Evolutionary conservation across 2,329 filamentous ascomycete genomes (phyloP), one percentile per base, ranked within the genome.

Genomic region (Verticillium klebahnii): DNA sequence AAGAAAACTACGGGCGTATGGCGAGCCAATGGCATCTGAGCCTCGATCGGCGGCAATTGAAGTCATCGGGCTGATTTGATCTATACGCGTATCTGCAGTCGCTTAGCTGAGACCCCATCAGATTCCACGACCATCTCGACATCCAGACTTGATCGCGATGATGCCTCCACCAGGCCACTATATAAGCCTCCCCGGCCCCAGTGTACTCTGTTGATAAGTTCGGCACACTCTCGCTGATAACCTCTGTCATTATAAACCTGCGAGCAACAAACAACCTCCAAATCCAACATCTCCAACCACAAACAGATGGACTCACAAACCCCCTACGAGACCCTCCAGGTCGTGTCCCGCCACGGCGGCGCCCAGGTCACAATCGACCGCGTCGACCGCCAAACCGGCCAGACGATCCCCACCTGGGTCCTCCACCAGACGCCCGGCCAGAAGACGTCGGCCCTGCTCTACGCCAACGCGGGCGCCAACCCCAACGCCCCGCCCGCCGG

Each of bases 341-440:
- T 58, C 36, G 31, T 11, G 6, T 40, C 56, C 11, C n/a, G 56
- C 6, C 56, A 58, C 23, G 40, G 31, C 25, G 59, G 59, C 37
- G 54, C 61, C 11, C 61, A 63, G 34, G 59, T 54, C 29, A 63
- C 62, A 17, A 52, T 64, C 40, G 63, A 64, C 59, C 52, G 61
- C n/a, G n/a, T 60, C 31, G 59, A 63, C 23, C 61, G 14, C 9
- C 25, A 14, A 15, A 64, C 59, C 17, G 61, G 59, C 12, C 15
- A 31, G 12, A 39, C 52, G 12, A 61, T 36, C n/a, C 61, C 63
- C 3, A 50, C 61, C 17, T 64, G 60, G 25, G 32, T 64, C 54
- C 56, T 64, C 3, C 37, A 62, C 61, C 57, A 58, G 32, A 59
- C 62, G 11, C 37, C 60, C 14, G 61, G 58, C 6, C 37, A 58